Base-by-base conservation (phyloP, 129 eudicot genomes). In the Lactuca saligna region DNA sequence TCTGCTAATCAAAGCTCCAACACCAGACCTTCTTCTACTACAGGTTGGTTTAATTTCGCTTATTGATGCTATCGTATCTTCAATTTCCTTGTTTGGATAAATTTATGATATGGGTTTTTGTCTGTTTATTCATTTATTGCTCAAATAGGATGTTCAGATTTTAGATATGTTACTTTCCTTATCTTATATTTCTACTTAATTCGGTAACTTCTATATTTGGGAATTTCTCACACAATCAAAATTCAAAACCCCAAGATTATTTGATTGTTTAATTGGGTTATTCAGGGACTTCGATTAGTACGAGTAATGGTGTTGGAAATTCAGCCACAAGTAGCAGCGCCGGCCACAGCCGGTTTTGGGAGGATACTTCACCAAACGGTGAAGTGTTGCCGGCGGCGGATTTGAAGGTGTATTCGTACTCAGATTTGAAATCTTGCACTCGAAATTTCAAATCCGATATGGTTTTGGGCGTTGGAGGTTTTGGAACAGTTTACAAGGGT, bases 401-500 rank as follows among this genome's bases (percentile, higher is more conserved):
- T 78, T 80, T 91, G 79, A 87, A 78, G 80, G 60, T 82, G 13
- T 91, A 84, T 66, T 79, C 82, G 33, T 81, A 67, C 73, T 68
- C 84, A 3, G 95, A 91, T 75, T 68, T 91, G 83, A 87, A 75
- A 73, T 73, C 34, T 72, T 85, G 91, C 31, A 85, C 97, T 6
- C 81, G 68, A 58, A 82, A 76, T 78, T 91, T 91, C 70, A 87
- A 85, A 75, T 50, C 87, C 8, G 95, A 91, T 68, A 80, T 75
- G 54, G 87, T 91, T 48, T 70, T 91, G 76, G 95, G 95, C 1
- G 57, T 82, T 2, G 97, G 97, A 37, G 97, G 97, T 39, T 91
- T 91, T 63, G 97, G 97, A 68, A 91, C 89, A 29, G 95, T 91
- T 9, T 91, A 61, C 64, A 91, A 77, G 56, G 97, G 97, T 48